These are phyloP conservation scores for Anacardium occidentale DNA, from an alignment of 345 rosid genomes.

Conservation along the genomic window DNA sequence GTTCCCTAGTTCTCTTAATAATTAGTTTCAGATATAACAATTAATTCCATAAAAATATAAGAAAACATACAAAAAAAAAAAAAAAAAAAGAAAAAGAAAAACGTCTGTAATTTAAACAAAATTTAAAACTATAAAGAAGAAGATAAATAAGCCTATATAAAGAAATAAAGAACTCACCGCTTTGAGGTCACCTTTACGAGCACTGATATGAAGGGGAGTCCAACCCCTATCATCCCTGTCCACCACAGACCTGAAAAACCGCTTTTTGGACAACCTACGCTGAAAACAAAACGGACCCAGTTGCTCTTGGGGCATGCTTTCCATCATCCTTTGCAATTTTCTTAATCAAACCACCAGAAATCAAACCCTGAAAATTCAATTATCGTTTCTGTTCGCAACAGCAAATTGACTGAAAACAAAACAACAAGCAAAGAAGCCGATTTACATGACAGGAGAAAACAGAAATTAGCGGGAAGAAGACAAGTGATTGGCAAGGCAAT, in stretches of 20 bases:
- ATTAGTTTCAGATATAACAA: not conserved
- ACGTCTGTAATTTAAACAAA: too few species aligned
- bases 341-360: not conserved
- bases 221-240: slow-evolving; percentile 89
- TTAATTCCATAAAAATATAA: not conserved
- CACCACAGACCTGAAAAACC: slow-evolving; percentile 44
- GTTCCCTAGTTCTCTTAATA: too few species aligned
- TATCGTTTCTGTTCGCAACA: not conserved
- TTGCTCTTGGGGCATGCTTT: slow-evolving; percentile 52
- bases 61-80: too few species aligned
- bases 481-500: slow-evolving; percentile 84
- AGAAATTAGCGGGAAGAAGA: slow-evolving; percentile 50
- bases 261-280: slow-evolving; percentile 58
- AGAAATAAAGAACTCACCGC: slow-evolving; percentile 29
- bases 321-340: not conserved
- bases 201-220: slow-evolving; percentile 81
- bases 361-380: not conserved
- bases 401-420: not conserved
- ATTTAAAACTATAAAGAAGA: too few species aligned
- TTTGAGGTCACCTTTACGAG: slow-evolving; percentile 81
- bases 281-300: slow-evolving; percentile 43
- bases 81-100: too few species aligned
- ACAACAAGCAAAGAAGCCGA: slow-evolving; percentile 5
- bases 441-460: slow-evolving; percentile 12
- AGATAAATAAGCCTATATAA: too few species aligned